Evolutionary conservation across 306 rosid genomes (phyloP).

Genomic region (Phaseolus lunatus): DNA sequence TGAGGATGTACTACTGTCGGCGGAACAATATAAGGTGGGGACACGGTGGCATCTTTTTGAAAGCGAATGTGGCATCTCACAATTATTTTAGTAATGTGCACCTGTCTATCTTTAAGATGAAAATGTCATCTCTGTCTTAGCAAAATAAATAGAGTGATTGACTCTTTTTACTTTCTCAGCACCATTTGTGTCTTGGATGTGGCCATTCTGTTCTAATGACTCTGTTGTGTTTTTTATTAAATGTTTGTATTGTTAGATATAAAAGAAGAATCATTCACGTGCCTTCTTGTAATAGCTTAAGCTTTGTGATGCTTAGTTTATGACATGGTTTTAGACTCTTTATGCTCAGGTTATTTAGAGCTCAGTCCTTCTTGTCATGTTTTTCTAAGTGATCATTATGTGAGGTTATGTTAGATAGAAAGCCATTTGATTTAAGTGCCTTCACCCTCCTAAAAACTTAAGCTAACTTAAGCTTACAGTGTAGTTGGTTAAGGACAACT

Average conservation of each 20-base stretch:
- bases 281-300: not conserved
- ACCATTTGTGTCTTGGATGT: not conserved
- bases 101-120: too few relatives aligned
- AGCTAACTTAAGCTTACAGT: not conserved
- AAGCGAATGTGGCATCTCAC: too few relatives aligned
- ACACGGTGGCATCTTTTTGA: too few relatives aligned
- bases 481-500: not conserved
- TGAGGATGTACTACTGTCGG: too few relatives aligned
- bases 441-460: not conserved
- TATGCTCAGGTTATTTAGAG: not conserved
- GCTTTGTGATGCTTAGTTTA: not conserved
- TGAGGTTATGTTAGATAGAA: not conserved
- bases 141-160: slow-evolving; percentile 5
- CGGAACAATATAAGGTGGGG: too few relatives aligned
- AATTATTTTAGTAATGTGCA: not conserved
- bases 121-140: not conserved
- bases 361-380: not conserved
- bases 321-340: not conserved
- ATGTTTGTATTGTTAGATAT: not conserved
- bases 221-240: not conserved
- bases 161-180: not conserved
- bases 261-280: not conserved
- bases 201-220: not conserved
- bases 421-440: not conserved
- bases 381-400: not conserved